Conservation (phyloP, 2,329 filamentous ascomycete species). For the Amylocarpus encephaloides region DNA sequence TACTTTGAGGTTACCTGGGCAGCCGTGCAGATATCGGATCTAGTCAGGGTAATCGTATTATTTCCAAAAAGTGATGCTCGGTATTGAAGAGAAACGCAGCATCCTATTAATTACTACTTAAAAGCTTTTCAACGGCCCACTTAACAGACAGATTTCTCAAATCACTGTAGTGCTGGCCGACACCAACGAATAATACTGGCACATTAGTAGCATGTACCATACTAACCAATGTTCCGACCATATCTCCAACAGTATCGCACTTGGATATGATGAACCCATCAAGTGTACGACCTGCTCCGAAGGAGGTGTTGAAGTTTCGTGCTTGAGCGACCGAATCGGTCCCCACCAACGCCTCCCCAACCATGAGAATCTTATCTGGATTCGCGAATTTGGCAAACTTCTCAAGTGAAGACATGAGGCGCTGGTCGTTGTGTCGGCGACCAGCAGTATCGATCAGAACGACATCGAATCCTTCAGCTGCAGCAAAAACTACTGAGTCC, state of each 20-base stretch:
- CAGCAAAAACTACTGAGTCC: conserved; percentile 80
- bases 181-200: conserved; percentile 85
- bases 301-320: conserved; percentile 89
- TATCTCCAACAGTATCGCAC: conserved; percentile 98
- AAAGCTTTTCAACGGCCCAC: conserved; percentile 62
- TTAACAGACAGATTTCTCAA: conserved; percentile 62
- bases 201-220: conserved; percentile 97
- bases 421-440: conserved; percentile 87
- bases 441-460: conserved; percentile 96
- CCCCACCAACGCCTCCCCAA: conserved; percentile 81
- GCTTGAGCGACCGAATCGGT: conserved; percentile 95
- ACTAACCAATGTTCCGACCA: conserved; percentile 80
- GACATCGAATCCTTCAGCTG: conserved; percentile 74
- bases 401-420: conserved; percentile 92
- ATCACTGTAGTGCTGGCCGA: conserved; percentile 64
- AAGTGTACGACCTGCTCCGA: conserved; percentile 71
- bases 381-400: conserved; percentile 96
- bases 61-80: too few relatives aligned
- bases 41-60: not conserved
- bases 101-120: conserved; percentile 33
- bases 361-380: conserved; percentile 98
- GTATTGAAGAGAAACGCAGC: not conserved
- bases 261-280: conserved; percentile 99
- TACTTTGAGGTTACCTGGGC: not conserved
- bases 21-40: not conserved